Conservation (phyloP, 2,329 filamentous ascomycete genomes). For the Alternaria conjuncta region DNA sequence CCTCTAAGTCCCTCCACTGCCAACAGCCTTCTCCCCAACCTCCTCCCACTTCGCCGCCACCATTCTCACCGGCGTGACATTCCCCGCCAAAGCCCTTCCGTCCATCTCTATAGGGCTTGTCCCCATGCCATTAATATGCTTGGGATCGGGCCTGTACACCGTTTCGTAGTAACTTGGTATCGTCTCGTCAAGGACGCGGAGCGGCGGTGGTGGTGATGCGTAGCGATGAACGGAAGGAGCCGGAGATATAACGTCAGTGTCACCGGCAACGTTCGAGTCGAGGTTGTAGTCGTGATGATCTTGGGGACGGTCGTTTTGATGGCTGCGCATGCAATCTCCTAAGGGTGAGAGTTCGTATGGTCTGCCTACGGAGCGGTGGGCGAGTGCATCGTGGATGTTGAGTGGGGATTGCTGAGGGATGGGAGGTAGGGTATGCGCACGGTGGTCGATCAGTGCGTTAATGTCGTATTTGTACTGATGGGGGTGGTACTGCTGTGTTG, state of each 20-base stretch:
- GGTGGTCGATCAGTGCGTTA: background rate
- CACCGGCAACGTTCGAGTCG: background rate
- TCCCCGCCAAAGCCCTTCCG: background rate
- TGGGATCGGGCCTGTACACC: background rate
- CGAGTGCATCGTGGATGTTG: background rate
- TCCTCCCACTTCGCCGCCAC: background rate
- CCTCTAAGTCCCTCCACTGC: background rate
- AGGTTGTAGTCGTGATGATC: background rate
- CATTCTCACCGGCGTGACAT: background rate
- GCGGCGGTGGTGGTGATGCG: background rate
- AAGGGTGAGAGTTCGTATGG: slow-evolving; percentile 1
- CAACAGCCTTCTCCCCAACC: background rate
- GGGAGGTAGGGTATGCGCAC: background rate
- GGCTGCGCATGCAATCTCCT: background rate
- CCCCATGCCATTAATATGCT: background rate
- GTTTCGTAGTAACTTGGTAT: slow-evolving; percentile 11
- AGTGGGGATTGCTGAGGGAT: background rate
- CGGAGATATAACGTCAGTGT: background rate
- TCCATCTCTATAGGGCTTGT: background rate
- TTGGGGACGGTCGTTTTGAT: background rate
- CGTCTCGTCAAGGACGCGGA: background rate
- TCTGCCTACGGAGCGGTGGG: background rate
- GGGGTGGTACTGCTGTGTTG: background rate
- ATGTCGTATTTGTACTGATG: slow-evolving; percentile 2
- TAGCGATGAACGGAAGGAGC: background rate